Evolutionary conservation across 306 rosid species (phyloP), one percentile per base, ranked within the genome.

Genomic region (Trifolium fragiferum): DNA sequence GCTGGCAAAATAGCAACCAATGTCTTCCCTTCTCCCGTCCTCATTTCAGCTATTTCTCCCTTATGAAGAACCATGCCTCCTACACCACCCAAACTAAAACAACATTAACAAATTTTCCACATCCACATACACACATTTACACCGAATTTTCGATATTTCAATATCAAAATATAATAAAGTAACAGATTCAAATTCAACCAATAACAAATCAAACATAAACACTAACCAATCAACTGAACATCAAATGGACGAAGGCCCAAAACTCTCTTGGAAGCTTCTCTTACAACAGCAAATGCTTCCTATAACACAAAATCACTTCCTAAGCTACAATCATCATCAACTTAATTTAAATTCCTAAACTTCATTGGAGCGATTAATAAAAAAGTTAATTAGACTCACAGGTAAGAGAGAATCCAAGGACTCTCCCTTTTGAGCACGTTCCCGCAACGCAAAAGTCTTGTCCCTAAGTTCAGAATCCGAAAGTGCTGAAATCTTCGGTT

Each of bases 1-100:
- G 99, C 94, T 12, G 99, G 99, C 84, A 94, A 90, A 79, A 94
- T 83, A 12, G 97, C 97, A 79, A 94, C 99, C 75, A 94, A 80
- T 61, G 99, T 94, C 88, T 94, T 94, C 79, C 97, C 97, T 82
- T 94, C 99, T 80, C 99, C 99, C 3, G 99, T 94, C 80, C 92
- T 90, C 99, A 94, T 94, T 83, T 94, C 99, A 60, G 99, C 97
- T 77, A 94, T 94, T 78, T 91, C 93, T 72, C 97, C 99, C 87
- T 94, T 90, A 60, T 94, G 96, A 85, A 94, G 99, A 83, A 94
- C 99, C 82, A 92, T 86, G 55, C 99, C 97, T 74, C 99, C 98
- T 93, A 68, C 72, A 81, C 19, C 35, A 85, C 33, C 76, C 70
- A 49, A 72, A 81, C 53, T 37, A 23, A 30, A 4, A 79, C 30